Evolutionary conservation across 169 alveolate species (phyloP).

Genomic region (Besnoitia besnoiti): DNA sequence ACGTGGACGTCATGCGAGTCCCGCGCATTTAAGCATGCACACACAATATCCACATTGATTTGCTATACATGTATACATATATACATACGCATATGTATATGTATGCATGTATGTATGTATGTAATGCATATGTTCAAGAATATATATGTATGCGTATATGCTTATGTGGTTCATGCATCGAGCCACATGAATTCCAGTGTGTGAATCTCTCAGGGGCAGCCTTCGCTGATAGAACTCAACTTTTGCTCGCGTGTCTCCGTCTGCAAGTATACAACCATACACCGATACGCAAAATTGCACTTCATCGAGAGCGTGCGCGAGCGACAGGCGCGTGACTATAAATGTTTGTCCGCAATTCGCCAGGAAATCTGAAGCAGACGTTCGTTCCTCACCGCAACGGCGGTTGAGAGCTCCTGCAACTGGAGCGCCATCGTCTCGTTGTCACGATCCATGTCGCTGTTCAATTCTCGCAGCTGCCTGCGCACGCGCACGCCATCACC

Average conservation of each 20-base stretch:
- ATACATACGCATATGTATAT: constrained; percentile 14
- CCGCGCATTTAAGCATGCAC: background rate
- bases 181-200: too few species aligned
- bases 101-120: background rate
- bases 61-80: background rate
- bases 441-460: constrained; percentile 76
- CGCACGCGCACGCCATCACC: background rate
- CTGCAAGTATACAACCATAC: background rate
- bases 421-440: constrained; percentile 74
- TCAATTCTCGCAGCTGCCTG: constrained; percentile 74
- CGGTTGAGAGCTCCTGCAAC: constrained; percentile 69
- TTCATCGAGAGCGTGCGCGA: too few species aligned
- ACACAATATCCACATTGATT: background rate
- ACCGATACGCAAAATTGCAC: too few species aligned
- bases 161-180: too few species aligned
- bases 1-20: background rate
- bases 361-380: background rate
- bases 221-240: too few species aligned
- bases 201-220: too few species aligned
- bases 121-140: background rate
- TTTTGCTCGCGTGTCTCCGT: too few species aligned
- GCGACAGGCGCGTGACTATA: too few species aligned
- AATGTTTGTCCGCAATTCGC: background rate
- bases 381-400: constrained; percentile 50
- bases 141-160: too few species aligned